phyloP scores from a whole-genome alignment of 148 eudicot species.

The Rheum nobile region DNA sequence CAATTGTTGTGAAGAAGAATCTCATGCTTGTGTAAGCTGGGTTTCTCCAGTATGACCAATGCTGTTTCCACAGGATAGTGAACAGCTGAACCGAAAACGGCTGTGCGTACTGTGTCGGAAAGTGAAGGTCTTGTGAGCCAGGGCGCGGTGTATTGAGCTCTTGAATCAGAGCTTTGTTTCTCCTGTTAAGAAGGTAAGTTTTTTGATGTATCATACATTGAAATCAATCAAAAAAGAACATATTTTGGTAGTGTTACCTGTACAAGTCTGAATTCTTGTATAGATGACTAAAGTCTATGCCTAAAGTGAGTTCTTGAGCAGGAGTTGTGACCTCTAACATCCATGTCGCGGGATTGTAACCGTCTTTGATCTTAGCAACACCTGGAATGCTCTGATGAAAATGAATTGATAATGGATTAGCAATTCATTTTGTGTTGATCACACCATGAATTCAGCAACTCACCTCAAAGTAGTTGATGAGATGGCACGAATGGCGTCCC shows the following conservation, averaged over 20 bases:
- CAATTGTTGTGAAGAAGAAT: slow-evolving; percentile 2
- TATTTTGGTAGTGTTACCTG: neutral
- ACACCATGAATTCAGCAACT: neutral
- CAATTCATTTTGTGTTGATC: neutral
- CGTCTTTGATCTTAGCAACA: slow-evolving; percentile 1
- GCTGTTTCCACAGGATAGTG: slow-evolving; percentile 7
- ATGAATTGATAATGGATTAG: neutral
- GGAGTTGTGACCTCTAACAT: slow-evolving; percentile 14
- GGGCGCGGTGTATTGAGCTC: neutral
- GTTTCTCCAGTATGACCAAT: slow-evolving; percentile 12
- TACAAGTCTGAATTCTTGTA: slow-evolving; percentile 10
- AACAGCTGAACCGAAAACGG: slow-evolving; percentile 1
- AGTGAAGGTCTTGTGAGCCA: slow-evolving; percentile 6
- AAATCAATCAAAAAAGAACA: too few species aligned
- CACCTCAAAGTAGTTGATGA: slow-evolving; percentile 14
- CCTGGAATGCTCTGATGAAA: slow-evolving; percentile 9
- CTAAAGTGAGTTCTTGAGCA: slow-evolving; percentile 10
- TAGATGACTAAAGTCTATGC: slow-evolving; percentile 4
- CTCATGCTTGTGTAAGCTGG: slow-evolving; percentile 10
- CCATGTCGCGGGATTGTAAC: slow-evolving; percentile 17
- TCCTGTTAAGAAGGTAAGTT: neutral
- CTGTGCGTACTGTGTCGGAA: neutral
- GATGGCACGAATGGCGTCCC: slow-evolving; percentile 11
- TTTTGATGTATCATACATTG: too few species aligned
- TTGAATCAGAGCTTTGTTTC: slow-evolving; percentile 12